A percentile compares a stretch with the other conserved stretches of the same genome.
Evolutionary conservation across 1,139 yeast genomes (phyloP).

Genomic region (Pichia sp.): DNA sequence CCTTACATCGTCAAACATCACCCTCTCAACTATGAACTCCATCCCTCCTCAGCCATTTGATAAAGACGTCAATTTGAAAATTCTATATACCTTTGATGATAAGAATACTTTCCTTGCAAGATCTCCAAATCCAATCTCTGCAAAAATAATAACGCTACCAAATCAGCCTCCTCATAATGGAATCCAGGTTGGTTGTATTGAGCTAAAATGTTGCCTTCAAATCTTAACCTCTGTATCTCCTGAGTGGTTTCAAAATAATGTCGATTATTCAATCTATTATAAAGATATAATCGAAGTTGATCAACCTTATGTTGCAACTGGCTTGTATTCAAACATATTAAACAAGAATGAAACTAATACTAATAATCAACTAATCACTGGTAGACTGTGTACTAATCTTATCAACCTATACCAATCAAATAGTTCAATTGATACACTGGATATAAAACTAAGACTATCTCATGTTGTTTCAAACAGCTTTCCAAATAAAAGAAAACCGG

Average conservation of each 20-base stretch:
- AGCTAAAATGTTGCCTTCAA: conserved; percentile 44
- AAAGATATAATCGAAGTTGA: conserved; percentile 69
- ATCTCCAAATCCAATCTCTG: conserved; percentile 38
- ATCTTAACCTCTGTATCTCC: conserved; percentile 51
- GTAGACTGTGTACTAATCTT: conserved; percentile 65
- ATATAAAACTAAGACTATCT: conserved; percentile 54
- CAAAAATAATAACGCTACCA: conserved; percentile 44
- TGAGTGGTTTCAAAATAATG: conserved; percentile 43
- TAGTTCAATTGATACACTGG: conserved; percentile 53
- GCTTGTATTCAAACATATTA: conserved; percentile 46
- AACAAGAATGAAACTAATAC: neutral
- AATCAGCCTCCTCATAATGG: conserved; percentile 23
- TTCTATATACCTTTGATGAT: conserved; percentile 55
- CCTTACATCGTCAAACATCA: too few species aligned
- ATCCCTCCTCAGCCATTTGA: conserved; percentile 20
- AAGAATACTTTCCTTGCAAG: conserved; percentile 54
- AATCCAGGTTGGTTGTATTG: conserved; percentile 50
- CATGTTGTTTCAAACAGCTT: conserved; percentile 23
- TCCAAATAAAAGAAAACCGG: conserved; percentile 3
- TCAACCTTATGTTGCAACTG: conserved; percentile 73
- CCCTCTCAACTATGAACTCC: neutral
- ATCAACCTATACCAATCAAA: conserved; percentile 36
- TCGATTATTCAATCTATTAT: conserved; percentile 64
- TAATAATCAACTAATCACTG: conserved; percentile 44
- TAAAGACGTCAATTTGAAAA: conserved; percentile 36